Base-by-base conservation (phyloP, 345 rosid genomes). In the Xanthoceras sorbifolium region DNA sequence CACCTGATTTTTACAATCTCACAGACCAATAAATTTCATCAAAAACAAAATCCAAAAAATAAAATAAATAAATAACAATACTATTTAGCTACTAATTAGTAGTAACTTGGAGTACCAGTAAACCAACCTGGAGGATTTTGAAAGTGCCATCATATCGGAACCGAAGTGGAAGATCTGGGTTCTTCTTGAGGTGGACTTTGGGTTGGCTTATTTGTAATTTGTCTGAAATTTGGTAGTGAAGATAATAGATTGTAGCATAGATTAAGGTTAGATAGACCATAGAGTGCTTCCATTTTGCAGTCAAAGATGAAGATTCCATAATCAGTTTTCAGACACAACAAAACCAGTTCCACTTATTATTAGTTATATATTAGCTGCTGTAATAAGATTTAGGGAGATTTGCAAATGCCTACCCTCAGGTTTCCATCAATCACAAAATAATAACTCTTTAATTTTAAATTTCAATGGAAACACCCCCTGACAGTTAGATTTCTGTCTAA, bases 141-240 rank as follows among this genome's bases (percentile, higher is more conserved):
- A 93, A 94, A n/a, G 94, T 87, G 69, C 95, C 97, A 50, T 93
- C 95, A 61, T 86, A 80, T 38, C 89, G 93, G 79, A 94, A 94
- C 8, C 92, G 88, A 55, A 91, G 90, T 71, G 97, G 97, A 63
- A 89, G 97, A 80, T 84, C 78, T 2, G 93, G 79, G 74, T 78
- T 79, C 84, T 90, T 94, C 88, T 91, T 93, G 64, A 88, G 38
- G 72, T 65, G 94, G 79, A 90, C 61, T 31, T 71, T 67, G 75
- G 83, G 82, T 74, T 70, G 75, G 67, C 84, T 81, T 50, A 91
- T 57, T 67, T 75, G 77, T 59, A 93, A 74, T 18, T 84, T 87
- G 65, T 61, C 76, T 0, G 84, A 76, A 78, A 90, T 77, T 73
- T 74, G 65, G 65, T 83, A 32, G 80, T 92, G 90, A 76, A 91